Percentiles rank a stretch among this genome's conserved stretches.
These are phyloP conservation scores for Tylopilus subfusipes DNA, from an alignment of 768 basidiomycete genomes.

Conservation along the genomic window DNA sequence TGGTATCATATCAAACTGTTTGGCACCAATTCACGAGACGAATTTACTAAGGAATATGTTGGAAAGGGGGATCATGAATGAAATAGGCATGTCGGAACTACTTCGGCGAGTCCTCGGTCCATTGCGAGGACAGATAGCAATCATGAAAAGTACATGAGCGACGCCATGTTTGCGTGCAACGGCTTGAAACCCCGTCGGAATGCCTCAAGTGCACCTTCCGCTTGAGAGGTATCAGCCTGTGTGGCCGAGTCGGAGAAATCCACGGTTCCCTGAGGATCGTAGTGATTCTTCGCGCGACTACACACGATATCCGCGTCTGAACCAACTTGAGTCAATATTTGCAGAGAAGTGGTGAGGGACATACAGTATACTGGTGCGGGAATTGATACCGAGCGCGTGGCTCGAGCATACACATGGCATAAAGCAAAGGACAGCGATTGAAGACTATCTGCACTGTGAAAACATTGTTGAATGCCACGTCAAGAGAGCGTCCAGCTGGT, in stretches of 20 bases:
- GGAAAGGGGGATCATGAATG: not conserved
- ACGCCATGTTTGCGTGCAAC: constrained; percentile 47
- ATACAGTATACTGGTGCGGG: constrained; percentile 80
- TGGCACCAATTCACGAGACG: not conserved
- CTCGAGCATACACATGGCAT: constrained; percentile 77
- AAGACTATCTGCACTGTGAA: constrained; percentile 55
- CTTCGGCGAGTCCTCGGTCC: not conserved
- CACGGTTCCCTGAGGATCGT: constrained; percentile 55
- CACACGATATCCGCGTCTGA: constrained; percentile 77
- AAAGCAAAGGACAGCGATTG: constrained; percentile 72
- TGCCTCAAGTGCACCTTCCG: constrained; percentile 41
- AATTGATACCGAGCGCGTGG: constrained; percentile 78
- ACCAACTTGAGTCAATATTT: not conserved
- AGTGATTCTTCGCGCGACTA: constrained; percentile 77
- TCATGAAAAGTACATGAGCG: constrained; percentile 59
- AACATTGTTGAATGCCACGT: constrained; percentile 6
- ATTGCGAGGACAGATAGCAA: not conserved
- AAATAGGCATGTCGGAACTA: not conserved
- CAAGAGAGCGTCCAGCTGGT: not conserved
- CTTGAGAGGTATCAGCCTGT: constrained; percentile 39
- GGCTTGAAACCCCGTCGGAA: constrained; percentile 56
- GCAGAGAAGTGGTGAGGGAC: constrained; percentile 17
- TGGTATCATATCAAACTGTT: not conserved
- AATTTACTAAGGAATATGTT: not conserved
- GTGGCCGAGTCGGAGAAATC: constrained; percentile 62